Evolutionary conservation across 169 alveolate species (phyloP), one percentile per base, ranked within the genome.

Genomic region (Plasmodium adleri): DNA sequence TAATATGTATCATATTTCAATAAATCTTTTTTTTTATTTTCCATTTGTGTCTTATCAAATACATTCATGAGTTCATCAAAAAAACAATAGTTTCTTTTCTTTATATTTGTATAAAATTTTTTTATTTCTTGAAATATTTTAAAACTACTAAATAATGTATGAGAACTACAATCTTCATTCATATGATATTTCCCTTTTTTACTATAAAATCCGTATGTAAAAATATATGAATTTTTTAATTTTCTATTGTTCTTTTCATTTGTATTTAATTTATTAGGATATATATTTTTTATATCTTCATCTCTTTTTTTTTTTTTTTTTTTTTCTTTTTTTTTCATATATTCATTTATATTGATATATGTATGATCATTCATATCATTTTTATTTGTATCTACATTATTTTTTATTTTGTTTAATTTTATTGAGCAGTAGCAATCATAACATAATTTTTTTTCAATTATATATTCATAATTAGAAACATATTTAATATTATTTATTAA

Each of bases 121-220:
- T 17, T 63, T 20, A 83, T 60, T 63, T 70, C 74, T 13, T 83
- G 68, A 20, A 9, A 47, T 56, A 83, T 83, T 52, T 83, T 17
- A 50, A 17, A 68, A 1, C 86, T 56, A 13, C 91, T 83, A 62
- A 68, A 70, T 63, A 49, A 39, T 39, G 74, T 73, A 70, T 83
- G 91, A 13, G 91, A 83, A 54, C 74, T 58, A 7, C 86, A 68
- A 10, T 83, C 91, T 60, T 83, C 91, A 71, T 83, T 83, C 9
- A 28, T 28, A 28, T 83, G 91, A 49, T 63, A 83, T 17, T 49
- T 68, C 68, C 91, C 91, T 54, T 83, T 54, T 22, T 58, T 70
- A 26, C 64, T 28, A 49, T 58, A 68, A 83, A 83, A 83, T 6
- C 91, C 91, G 43, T 83, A 83, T 43, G 49, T 83, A 70, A 83